These are phyloP conservation scores for Vicia villosa DNA, from an alignment of 306 rosid species.

Conservation along the genomic window DNA sequence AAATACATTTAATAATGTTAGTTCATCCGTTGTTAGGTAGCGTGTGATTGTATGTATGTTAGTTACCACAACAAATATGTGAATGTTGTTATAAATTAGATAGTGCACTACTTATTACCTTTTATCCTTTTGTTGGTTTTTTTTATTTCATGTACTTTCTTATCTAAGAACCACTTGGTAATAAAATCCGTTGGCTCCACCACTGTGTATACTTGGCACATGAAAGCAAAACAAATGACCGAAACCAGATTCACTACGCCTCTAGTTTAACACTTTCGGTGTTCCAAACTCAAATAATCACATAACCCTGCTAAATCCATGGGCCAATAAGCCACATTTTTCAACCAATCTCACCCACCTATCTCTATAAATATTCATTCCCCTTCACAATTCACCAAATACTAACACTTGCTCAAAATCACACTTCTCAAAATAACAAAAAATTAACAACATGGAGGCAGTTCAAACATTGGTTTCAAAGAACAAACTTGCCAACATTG, in stretches of 20 bases:
- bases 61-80: too few relatives aligned
- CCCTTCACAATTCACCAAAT: slow-evolving; percentile 12
- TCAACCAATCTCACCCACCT: slow-evolving; percentile 15
- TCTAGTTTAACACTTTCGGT: slow-evolving; percentile 46
- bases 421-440: background rate
- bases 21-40: too few relatives aligned
- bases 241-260: slow-evolving; percentile 45
- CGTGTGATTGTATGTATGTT: too few relatives aligned
- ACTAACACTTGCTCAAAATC: background rate
- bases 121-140: too few relatives aligned
- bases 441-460: slow-evolving; percentile 55
- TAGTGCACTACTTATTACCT: too few relatives aligned
- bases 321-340: slow-evolving; percentile 42
- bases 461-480: slow-evolving; percentile 74
- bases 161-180: background rate
- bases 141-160: too few relatives aligned
- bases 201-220: background rate
- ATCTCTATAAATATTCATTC: slow-evolving; percentile 51
- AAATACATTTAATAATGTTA: too few relatives aligned
- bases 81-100: too few relatives aligned
- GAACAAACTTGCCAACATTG: slow-evolving; percentile 78
- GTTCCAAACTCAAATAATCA: slow-evolving; percentile 39
- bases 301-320: slow-evolving; percentile 39
- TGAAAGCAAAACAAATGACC: background rate
- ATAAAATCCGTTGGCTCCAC: background rate